Conservation (phyloP, 371 early-diverging fungal genomes). For the Syncephalastrum contaminatum region DNA sequence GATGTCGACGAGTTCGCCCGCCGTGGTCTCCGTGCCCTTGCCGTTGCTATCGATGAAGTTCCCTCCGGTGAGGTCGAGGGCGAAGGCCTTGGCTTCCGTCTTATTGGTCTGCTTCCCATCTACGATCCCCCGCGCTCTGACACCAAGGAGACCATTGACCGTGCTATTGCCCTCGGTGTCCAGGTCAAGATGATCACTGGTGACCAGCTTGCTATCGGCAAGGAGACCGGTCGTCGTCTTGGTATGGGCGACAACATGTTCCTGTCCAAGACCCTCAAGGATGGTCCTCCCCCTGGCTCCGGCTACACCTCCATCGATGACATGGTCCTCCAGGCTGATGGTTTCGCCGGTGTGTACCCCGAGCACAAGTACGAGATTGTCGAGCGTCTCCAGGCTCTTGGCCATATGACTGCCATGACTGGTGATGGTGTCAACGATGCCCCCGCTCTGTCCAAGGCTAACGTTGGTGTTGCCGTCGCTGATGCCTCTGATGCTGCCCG, state of each 20-base stretch:
- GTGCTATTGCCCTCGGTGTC: conserved; percentile 80
- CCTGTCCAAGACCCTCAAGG: conserved; percentile 68
- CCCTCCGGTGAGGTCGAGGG: conserved; percentile 51
- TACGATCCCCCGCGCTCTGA: conserved; percentile 87
- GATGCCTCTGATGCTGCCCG: conserved; percentile 70
- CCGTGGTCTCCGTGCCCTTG: conserved; percentile 80
- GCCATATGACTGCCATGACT: conserved; percentile 82
- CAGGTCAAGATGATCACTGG: conserved; percentile 93
- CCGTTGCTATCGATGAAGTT: conserved; percentile 64
- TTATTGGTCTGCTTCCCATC: conserved; percentile 69
- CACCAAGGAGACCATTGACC: conserved; percentile 75
- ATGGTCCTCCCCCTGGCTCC: conserved; percentile 57
- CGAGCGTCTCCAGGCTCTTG: conserved; percentile 74
- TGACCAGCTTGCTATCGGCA: conserved; percentile 86
- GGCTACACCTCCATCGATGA: conserved; percentile 77
- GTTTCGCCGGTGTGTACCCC: conserved; percentile 86
- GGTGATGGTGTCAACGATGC: conserved; percentile 96
- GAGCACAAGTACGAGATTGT: conserved; percentile 92
- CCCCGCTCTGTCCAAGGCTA: conserved; percentile 82
- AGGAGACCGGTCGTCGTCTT: conserved; percentile 72
- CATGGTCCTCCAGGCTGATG: conserved; percentile 68
- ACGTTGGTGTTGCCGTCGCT: conserved; percentile 79
- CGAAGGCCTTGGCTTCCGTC: conserved; percentile 56
- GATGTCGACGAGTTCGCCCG: conserved; percentile 68
- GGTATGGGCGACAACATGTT: conserved; percentile 68